Evolutionary conservation across 1,139 yeast species (phyloP), one percentile per base, ranked within the genome.

Genomic region (Saccharomyces pastorianus): DNA sequence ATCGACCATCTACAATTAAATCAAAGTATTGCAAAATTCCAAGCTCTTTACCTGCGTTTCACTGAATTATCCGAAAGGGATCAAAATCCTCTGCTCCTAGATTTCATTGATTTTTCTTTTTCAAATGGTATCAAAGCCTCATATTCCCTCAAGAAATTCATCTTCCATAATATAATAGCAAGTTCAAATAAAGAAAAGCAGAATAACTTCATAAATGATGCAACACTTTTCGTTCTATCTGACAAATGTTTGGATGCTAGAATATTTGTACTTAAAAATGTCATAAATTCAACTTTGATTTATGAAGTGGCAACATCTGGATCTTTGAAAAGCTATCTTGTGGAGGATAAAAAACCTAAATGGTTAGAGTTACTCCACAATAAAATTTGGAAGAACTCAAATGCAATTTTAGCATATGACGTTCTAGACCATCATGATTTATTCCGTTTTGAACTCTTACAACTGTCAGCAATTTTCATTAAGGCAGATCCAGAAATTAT

Each of bases 381-480:
- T 11, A 80, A 80, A 55, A 76, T 93, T 13, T 93, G 99, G 99
- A 77, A 80, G 61, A 79, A 85, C 0, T 75, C 79, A 0, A 76
- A 78, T 54, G 81, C 81, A 51, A 73, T 80, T 31, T 46, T 67
- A 9, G 73, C 80, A 29, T 74, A 81, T 2, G 81, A 78, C 53
- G 77, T 82, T 8, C 79, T 89, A 0, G 95, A 93, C 3, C 76
- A 84, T 5, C 77, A 84, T 62, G 98, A 93, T 64, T 77, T 80
- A 47, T 86, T 83, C 69, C 76, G 96, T 56, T 81, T 87, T 59
- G 95, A 88, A 57, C 74, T 93, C 14, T 75, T 95, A 46, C 96
- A 91, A 62, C 72, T 89, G 67, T 86, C 98, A 0, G 84, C 96
- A 0, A 72, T 87, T 52, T 72, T 93, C 49, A 81, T 91, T 47